Percentiles rank a stretch among this genome's conserved stretches.
Evolutionary conservation across 1,139 yeast genomes (phyloP).

Genomic region (Blastobotrys buckinghamii): DNA sequence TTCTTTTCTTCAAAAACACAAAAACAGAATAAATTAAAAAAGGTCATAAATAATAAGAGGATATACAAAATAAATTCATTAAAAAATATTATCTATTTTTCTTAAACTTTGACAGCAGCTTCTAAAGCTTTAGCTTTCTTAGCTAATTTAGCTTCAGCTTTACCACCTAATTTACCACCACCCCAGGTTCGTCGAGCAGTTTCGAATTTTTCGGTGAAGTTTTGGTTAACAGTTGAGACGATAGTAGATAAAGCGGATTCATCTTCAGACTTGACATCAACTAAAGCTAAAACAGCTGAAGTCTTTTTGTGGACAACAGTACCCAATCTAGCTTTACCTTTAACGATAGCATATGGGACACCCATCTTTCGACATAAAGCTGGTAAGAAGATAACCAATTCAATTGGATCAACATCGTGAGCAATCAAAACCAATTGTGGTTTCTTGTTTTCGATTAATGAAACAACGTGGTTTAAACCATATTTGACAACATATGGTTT

Average conservation of each 20-base stretch:
- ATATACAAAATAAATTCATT: background rate
- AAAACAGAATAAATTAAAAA: background rate
- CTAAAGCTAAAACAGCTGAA: conserved; percentile 93
- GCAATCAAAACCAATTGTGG: conserved; percentile 95
- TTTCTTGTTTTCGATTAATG: conserved; percentile 95
- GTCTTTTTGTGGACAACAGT: conserved; percentile 96
- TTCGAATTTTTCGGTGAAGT: conserved; percentile 89
- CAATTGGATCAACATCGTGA: conserved; percentile 98
- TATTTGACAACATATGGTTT: conserved; percentile 95
- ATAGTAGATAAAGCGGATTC: conserved; percentile 91
- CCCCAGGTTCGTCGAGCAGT: conserved; percentile 99
- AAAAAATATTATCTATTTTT: background rate
- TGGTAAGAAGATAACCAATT: conserved; percentile 92
- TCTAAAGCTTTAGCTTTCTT: conserved; percentile 49
- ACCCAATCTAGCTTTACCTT: conserved; percentile 99
- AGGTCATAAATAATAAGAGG: background rate
- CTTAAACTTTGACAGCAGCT: conserved; percentile 40
- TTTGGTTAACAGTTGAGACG: conserved; percentile 85
- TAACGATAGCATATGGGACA: conserved; percentile 96
- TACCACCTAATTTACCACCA: conserved; percentile 97
- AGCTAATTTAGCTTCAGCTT: conserved; percentile 71
- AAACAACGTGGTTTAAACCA: conserved; percentile 98
- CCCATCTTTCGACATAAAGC: conserved; percentile 99
- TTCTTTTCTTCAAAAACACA: background rate
- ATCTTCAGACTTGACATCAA: conserved; percentile 90